A percentile compares a stretch with the other conserved stretches of the same genome.
phyloP scores from a whole-genome alignment of 2,329 filamentous ascomycete species.

The Fusarium sp. region DNA sequence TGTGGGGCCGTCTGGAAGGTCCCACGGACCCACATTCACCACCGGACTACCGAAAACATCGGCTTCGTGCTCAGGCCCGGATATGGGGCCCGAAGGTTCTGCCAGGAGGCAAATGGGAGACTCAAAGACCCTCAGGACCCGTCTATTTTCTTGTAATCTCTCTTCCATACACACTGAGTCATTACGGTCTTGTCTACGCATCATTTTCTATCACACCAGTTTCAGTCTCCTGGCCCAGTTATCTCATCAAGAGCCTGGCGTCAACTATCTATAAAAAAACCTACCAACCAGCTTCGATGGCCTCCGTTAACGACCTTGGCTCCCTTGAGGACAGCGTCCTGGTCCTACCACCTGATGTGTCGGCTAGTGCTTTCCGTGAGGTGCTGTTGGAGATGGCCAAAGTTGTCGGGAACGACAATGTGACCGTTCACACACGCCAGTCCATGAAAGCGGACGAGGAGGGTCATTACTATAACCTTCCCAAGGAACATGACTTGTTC shows the following conservation, averaged over 20 bases:
- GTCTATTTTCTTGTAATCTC: neutral
- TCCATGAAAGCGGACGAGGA: conserved; percentile 2
- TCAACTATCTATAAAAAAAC: too few relatives aligned
- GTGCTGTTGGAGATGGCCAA: neutral
- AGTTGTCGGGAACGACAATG: neutral
- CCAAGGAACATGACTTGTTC: conserved; percentile 12
- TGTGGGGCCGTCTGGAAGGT: neutral
- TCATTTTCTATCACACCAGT: neutral
- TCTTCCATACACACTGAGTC: neutral
- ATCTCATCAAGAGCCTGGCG: too few relatives aligned
- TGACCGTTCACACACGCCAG: neutral
- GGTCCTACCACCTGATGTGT: neutral
- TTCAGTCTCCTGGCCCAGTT: neutral
- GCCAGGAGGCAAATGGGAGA: neutral
- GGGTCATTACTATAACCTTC: neutral
- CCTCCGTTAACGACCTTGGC: neutral
- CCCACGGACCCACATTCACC: neutral
- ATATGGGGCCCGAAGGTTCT: neutral
- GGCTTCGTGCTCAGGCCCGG: neutral
- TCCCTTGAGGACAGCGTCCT: neutral
- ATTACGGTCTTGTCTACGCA: neutral
- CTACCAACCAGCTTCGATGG: neutral
- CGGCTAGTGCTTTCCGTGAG: neutral
- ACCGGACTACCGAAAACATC: neutral
- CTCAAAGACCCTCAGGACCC: neutral